Percentiles rank a stretch among this genome's conserved stretches.
phyloP scores from a whole-genome alignment of 23 red algal genomes.

The Pyropia haitanensis region DNA sequence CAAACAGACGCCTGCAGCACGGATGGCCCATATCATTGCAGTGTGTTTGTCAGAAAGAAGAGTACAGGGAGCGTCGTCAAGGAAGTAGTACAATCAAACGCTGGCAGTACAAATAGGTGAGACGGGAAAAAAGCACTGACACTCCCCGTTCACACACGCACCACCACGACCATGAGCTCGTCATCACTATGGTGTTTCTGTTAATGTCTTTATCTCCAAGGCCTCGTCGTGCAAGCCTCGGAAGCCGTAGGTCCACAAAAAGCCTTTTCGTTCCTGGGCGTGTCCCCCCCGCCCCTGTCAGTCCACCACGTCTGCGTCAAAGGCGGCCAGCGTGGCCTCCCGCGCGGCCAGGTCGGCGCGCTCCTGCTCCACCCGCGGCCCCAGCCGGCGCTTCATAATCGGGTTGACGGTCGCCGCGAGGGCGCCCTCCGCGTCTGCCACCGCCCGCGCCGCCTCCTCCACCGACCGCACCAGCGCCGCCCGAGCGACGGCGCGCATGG shows the following conservation, averaged over 20 bases:
- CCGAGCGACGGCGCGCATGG: constrained; percentile 23
- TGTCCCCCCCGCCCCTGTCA: no score
- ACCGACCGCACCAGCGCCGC: constrained; percentile 38
- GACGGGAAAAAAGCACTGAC: no score
- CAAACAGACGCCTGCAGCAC: no score
- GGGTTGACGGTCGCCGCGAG: constrained; percentile 33
- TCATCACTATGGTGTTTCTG: no score
- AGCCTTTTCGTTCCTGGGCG: background rate
- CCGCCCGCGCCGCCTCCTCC: constrained; percentile 34
- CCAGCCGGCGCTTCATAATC: constrained; percentile 25
- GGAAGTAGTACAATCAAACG: no score
- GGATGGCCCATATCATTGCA: no score
- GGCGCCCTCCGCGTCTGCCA: constrained; percentile 35
- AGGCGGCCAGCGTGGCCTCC: constrained; percentile 24
- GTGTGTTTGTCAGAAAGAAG: no score
- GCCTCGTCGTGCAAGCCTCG: background rate
- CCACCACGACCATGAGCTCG: no score
- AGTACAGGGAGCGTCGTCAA: no score
- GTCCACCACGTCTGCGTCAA: constrained; percentile 23
- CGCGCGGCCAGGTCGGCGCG: constrained; percentile 26
- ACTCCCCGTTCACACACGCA: no score
- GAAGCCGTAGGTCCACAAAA: background rate
- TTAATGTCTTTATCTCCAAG: background rate
- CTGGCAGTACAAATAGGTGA: no score
- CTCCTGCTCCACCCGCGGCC: constrained; percentile 20